A percentile compares a stretch with the other conserved stretches of the same genome.
These are phyloP conservation scores for Leccinum uliginosum DNA, from an alignment of 768 basidiomycete species.

Conservation along the genomic window DNA sequence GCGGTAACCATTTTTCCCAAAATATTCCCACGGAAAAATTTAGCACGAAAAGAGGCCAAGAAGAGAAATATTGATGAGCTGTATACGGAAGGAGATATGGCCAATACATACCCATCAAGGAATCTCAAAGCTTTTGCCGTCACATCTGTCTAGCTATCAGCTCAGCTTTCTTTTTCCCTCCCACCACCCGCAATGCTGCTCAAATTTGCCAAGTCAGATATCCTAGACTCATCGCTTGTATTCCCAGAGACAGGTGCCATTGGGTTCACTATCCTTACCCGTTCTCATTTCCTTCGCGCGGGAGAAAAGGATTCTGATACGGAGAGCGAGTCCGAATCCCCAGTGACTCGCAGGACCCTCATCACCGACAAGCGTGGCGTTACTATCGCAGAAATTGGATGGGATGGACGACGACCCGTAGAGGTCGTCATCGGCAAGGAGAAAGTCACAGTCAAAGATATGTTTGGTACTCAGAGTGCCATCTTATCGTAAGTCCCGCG, in stretches of 20 bases:
- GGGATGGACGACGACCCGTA: constrained; percentile 50
- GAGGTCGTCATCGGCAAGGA: constrained; percentile 49
- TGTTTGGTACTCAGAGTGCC: constrained; percentile 54
- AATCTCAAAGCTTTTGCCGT: neutral
- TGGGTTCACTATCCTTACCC: constrained; percentile 48
- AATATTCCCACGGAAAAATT: constrained; percentile 7
- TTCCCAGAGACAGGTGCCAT: constrained; percentile 48
- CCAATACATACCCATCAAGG: neutral
- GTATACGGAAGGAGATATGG: neutral
- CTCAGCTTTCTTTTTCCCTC: neutral
- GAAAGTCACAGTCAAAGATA: constrained; percentile 45
- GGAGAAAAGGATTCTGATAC: constrained; percentile 27
- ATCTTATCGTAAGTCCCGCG: constrained; percentile 45
- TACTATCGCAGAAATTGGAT: constrained; percentile 44
- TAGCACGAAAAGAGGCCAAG: neutral
- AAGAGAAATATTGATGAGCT: constrained; percentile 2
- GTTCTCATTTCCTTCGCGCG: constrained; percentile 28
- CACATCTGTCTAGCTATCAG: neutral
- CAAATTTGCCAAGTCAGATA: constrained; percentile 54
- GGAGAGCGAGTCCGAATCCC: constrained; percentile 23
- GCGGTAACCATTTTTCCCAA: constrained; percentile 4
- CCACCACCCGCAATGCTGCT: constrained; percentile 41
- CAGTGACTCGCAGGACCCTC: constrained; percentile 37
- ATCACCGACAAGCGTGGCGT: constrained; percentile 41
- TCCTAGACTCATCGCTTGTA: constrained; percentile 52